A percentile compares a stretch with the other conserved stretches of the same genome.
Evolutionary conservation across 2,329 filamentous ascomycete species (phyloP).

Genomic region (Cladosporium cucumerinum): DNA sequence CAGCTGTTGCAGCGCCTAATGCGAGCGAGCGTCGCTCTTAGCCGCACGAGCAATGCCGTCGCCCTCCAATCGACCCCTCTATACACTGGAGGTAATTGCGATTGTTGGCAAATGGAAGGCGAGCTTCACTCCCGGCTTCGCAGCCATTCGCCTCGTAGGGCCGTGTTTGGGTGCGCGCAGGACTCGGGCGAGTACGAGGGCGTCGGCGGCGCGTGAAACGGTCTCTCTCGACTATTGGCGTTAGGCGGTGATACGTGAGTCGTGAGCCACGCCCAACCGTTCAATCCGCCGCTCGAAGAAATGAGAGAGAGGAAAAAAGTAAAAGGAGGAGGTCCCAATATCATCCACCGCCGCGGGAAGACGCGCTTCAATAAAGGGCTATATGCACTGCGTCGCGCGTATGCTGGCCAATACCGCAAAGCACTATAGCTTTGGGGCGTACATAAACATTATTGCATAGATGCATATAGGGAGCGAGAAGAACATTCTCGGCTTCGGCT

Average conservation of each 20-base stretch:
- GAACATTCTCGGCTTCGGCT: background rate
- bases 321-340: background rate
- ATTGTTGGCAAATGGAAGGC: background rate
- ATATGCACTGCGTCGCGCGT: background rate
- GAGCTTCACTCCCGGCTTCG: background rate
- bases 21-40: background rate
- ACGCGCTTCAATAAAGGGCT: background rate
- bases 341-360: background rate
- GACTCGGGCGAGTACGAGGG: background rate
- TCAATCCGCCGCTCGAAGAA: background rate
- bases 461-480: background rate
- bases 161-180: background rate
- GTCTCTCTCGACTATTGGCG: slow-evolving; percentile 3
- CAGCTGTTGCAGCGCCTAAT: background rate
- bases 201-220: slow-evolving; percentile 5
- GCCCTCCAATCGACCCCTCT: background rate
- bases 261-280: slow-evolving; percentile 1
- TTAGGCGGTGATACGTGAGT: slow-evolving; percentile 4
- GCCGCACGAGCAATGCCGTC: background rate
- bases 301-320: background rate
- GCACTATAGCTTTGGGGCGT: background rate
- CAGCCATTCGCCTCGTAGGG: background rate
- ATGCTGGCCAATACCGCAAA: background rate
- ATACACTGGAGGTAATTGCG: background rate
- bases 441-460: background rate